These are phyloP conservation scores for Didymellaceae sp. DNA, from an alignment of 2,329 filamentous ascomycete genomes.

Conservation along the genomic window DNA sequence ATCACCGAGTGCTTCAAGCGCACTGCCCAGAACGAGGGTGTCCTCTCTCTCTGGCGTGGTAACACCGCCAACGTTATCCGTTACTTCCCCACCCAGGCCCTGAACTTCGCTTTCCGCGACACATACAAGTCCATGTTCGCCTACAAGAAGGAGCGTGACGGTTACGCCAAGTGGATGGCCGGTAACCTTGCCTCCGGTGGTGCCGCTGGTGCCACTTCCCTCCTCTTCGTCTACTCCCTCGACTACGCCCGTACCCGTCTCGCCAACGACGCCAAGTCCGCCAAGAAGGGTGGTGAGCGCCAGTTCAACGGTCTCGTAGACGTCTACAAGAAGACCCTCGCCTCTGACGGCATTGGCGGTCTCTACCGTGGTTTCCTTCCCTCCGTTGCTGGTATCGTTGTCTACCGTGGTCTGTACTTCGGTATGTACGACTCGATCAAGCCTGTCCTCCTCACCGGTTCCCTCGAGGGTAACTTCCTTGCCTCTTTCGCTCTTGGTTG, in stretches of 20 bases:
- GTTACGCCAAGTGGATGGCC: conserved; percentile 98
- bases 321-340: conserved; percentile 99
- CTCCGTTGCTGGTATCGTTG: conserved; percentile 97
- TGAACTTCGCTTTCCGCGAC: conserved; percentile 99
- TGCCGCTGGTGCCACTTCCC: conserved; percentile 99
- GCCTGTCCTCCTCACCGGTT: conserved; percentile 91
- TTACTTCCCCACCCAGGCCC: conserved; percentile 99
- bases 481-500: conserved; percentile 99
- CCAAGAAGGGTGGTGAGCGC: conserved; percentile 95
- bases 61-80: conserved; percentile 99
- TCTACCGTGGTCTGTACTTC: conserved; percentile 99
- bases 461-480: conserved; percentile 97
- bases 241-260: conserved; percentile 99
- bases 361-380: conserved; percentile 99
- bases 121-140: conserved; percentile 99
- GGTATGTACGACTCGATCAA: conserved; percentile 99
- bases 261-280: conserved; percentile 99
- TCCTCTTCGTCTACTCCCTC: conserved; percentile 99
- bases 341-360: conserved; percentile 97
- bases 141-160: conserved; percentile 99
- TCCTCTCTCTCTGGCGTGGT: conserved; percentile 96
- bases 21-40: conserved; percentile 88
- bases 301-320: conserved; percentile 99
- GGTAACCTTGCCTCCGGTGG: conserved; percentile 99
- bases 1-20: conserved; percentile 95